Evolutionary conservation across 148 eudicot species (phyloP), one percentile per base, ranked within the genome.

Genomic region (Persicaria tinctoria): DNA sequence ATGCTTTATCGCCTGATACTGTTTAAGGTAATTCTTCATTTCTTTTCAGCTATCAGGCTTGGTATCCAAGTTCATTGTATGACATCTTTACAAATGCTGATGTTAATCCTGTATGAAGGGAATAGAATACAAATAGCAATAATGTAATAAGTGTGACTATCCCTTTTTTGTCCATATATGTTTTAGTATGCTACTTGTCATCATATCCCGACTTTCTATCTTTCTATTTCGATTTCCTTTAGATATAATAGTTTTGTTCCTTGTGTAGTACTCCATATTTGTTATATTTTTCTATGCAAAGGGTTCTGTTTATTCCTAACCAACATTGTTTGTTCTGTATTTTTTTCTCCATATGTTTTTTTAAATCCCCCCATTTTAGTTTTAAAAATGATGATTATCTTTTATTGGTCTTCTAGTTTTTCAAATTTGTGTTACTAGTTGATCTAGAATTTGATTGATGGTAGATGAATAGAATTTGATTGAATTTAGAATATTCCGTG

Each of bases 1-100:
- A 78, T 89, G 73, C 79, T 96, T 50, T 89, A 96, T 84, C 99
- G 97, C 76, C 80, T 96, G 81, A 92, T 96, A 77, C 80, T 96
- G 71, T 90, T 76, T 46, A 92, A 96, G 99, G 99, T 92, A 88
- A 38, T 66, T 66, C 38, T 66, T 41, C n/a, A 4, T 66, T 13
- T 66, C 70, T 12, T 38, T 66, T 12, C 68, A 63, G 41, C 46
- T 38, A 63, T 32, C 68, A 63, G 68, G n/a, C 16, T 27, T 32
- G 41, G 3, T 32, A 32, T 32, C 41, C 41, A 32, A 32, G 2
- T 32, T 32, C 2, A 14, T 63, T 63, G 68, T 63, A 66, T 66
- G 70, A 1, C 70, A 66, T 38, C n/a, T 41, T 66, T 44, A 8
- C 48, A 13, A 32, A 63, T 63, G 69, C 10, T 38, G 4, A 3